Conservation (phyloP, 2,329 filamentous ascomycete species). For the Esteya vermicola region DNA sequence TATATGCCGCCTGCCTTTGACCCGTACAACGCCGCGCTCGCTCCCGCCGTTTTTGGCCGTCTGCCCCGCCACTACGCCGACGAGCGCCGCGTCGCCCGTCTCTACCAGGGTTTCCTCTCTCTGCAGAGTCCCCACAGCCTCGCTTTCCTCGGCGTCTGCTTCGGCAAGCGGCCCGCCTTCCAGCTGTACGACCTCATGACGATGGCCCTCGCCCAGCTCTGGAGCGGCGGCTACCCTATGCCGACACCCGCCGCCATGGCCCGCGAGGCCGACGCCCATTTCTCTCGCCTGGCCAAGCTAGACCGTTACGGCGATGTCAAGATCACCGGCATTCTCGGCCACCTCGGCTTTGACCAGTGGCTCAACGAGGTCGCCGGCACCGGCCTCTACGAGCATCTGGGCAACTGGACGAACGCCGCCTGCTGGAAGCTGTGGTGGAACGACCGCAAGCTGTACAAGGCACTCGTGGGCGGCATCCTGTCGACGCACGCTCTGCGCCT, state of each 20-base stretch:
- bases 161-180: constrained; percentile 21
- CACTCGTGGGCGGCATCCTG: constrained; percentile 24
- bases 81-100: constrained; percentile 9
- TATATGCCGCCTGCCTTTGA: constrained; percentile 1
- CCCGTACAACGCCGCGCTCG: constrained; percentile 12
- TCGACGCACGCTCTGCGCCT: constrained; percentile 25
- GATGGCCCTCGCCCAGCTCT: constrained; percentile 30
- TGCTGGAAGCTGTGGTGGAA: constrained; percentile 27
- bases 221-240: constrained; percentile 22
- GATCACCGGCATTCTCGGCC: constrained; percentile 14
- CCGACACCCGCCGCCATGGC: constrained; percentile 23
- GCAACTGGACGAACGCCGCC: constrained; percentile 19
- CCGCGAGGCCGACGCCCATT: constrained; percentile 17
- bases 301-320: constrained; percentile 7
- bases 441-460: constrained; percentile 21
- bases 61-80: constrained; percentile 10
- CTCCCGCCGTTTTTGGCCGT: constrained; percentile 16
- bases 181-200: constrained; percentile 26
- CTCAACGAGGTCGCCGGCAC: constrained; percentile 27
- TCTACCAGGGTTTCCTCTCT: constrained; percentile 31
- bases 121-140: constrained; percentile 26
- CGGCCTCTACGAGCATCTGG: constrained; percentile 22
- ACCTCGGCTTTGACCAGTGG: constrained; percentile 21
- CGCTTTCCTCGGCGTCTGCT: constrained; percentile 25
- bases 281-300: constrained; percentile 16